Base-by-base conservation (phyloP, 2,329 filamentous ascomycete genomes). In the Fusarium sarcochroum region DNA sequence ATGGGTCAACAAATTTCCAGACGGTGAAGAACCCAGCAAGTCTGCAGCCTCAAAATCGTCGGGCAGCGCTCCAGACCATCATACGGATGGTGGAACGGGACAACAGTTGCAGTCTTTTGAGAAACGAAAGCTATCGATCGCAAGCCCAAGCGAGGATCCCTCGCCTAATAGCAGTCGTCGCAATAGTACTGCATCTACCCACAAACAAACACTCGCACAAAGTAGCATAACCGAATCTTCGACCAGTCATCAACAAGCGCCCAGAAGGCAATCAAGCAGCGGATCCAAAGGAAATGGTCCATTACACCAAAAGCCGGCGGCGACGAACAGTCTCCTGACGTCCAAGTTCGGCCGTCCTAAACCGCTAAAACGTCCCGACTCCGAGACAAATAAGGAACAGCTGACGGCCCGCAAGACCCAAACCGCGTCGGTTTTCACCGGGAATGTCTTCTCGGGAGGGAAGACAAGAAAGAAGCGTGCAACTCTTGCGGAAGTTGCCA, bases 401-500 rank as follows among this genome's bases (percentile, higher is more conserved):
- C 34, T 38, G 41, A 62, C 40, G 38, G 58, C 37, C 32, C 69
- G 38, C 40, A 69, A 53, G 48, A 60, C 51, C 17, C 64, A 68
- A 32, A 45, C 45, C 20, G 20, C 62, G 21, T 51, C 54, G 11
- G 47, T 42, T 7, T 63, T 58, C 23, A 64, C 56, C 27, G 54
- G 54, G 30, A 87, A 87, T 58, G 80, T 87, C 2, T 87, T 87
- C 47, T 65, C 74, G 8, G 78, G 78, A 11, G 84, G 85, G 3
- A 84, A 77, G 58, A 74, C 68, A 25, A 75, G 70, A 30, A 84
- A 80, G 63, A 69, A 72, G 20, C 77, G 81, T 15, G 42, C 56
- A 3, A 79, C 67, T 14, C 73, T 87, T 5, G 71, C 68, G 15
- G 79, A 83, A 5, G 76, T 56, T 10, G 81, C 83, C 59, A 72